These are phyloP conservation scores for Pythium oligandrum DNA, from an alignment of 352 stramenopile species.

Conservation along the genomic window DNA sequence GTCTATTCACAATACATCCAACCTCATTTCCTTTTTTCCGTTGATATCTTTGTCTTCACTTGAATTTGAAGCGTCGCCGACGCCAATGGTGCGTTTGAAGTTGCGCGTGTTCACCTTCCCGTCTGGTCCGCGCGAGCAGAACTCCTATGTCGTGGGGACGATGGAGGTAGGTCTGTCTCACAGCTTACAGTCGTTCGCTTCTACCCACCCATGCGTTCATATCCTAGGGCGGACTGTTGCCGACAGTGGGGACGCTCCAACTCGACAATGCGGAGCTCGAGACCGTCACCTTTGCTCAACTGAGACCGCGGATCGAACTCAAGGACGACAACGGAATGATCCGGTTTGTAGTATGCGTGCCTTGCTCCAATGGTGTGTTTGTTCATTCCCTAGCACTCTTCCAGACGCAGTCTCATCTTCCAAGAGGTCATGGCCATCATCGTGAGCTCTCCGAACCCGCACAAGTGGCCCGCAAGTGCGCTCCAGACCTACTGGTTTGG, in stretches of 20 bases:
- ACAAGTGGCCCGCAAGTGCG: slow-evolving; percentile 52
- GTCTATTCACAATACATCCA: no score
- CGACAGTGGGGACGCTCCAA: slow-evolving; percentile 57
- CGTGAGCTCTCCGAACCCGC: slow-evolving; percentile 48
- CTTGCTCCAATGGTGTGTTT: neutral
- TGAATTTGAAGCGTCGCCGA: no score
- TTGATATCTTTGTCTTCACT: no score
- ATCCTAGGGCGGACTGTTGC: slow-evolving; percentile 44
- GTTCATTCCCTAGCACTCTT: neutral
- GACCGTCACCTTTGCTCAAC: slow-evolving; percentile 53
- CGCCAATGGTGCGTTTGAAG: slow-evolving; percentile 49
- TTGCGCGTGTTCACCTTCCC: slow-evolving; percentile 76
- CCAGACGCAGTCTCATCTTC: slow-evolving; percentile 59
- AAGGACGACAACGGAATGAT: slow-evolving; percentile 60
- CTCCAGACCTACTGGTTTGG: slow-evolving; percentile 80
- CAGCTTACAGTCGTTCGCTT: neutral
- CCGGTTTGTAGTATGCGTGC: slow-evolving; percentile 15
- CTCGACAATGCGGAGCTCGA: slow-evolving; percentile 54
- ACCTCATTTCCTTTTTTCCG: no score
- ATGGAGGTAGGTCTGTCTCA: slow-evolving; percentile 31
- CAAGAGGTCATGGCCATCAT: slow-evolving; percentile 72
- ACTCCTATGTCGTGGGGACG: slow-evolving; percentile 75
- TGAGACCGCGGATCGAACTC: slow-evolving; percentile 64
- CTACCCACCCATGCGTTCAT: neutral
- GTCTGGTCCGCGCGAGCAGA: slow-evolving; percentile 57